Evolutionary conservation across 345 rosid genomes (phyloP).

Genomic region (Cardamine resedifolia): DNA sequence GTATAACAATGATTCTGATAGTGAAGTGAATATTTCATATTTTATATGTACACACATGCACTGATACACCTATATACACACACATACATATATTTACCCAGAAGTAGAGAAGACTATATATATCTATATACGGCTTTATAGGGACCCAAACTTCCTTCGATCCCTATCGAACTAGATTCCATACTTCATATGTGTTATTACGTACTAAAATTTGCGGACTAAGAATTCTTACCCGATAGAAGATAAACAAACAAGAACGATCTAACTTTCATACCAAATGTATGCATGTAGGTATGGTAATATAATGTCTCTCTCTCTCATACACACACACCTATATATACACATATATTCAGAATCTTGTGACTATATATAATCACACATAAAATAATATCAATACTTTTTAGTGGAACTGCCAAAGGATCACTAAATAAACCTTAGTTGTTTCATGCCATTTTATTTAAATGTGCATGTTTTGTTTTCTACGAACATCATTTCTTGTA

Average conservation of each 20-base stretch:
- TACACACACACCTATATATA: background rate
- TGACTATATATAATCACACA: background rate
- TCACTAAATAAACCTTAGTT: background rate
- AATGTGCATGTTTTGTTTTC: background rate
- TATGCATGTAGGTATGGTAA: background rate
- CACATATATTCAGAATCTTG: background rate
- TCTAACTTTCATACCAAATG: constrained; percentile 16
- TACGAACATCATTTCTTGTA: background rate
- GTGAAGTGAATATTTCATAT: constrained; percentile 32
- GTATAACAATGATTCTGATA: constrained; percentile 39
- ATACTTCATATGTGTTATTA: constrained; percentile 5
- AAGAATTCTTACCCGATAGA: background rate
- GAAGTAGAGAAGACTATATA: background rate
- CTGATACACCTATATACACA: background rate
- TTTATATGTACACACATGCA: constrained; percentile 27
- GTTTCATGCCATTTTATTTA: background rate
- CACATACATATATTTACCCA: background rate
- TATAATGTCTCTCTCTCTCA: background rate
- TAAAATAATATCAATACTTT: background rate
- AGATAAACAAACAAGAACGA: constrained; percentile 4
- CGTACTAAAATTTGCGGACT: constrained; percentile 4
- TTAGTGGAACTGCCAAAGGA: background rate
- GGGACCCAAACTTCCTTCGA: constrained; percentile 23
- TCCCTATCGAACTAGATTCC: background rate
- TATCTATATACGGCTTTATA: background rate